Evolutionary conservation across 805 yeast species (phyloP).

Genomic region (Wickerhamiella brachini): DNA sequence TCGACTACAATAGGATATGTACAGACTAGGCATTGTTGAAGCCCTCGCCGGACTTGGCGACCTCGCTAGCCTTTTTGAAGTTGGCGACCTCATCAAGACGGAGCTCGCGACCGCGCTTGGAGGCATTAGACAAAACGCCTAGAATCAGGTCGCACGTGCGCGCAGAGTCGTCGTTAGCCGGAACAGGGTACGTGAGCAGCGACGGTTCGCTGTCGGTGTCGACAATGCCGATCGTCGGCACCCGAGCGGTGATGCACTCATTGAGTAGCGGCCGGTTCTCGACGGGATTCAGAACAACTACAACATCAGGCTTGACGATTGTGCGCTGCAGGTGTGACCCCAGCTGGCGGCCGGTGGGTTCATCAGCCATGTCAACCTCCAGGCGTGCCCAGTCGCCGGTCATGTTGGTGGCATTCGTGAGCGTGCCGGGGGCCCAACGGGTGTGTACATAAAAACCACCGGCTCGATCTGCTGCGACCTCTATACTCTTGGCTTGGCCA

Average conservation of each 20-base stretch:
- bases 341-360: conserved; percentile 47
- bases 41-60: conserved; percentile 13
- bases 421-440: conserved; percentile 91
- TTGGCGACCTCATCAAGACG: conserved; percentile 32
- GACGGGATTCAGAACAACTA: conserved; percentile 74
- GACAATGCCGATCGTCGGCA: conserved; percentile 87
- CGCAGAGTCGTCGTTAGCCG: conserved; percentile 86
- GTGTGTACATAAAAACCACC: conserved; percentile 69
- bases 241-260: conserved; percentile 69
- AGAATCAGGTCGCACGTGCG: conserved; percentile 67
- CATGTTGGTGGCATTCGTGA: conserved; percentile 70
- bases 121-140: conserved; percentile 79
- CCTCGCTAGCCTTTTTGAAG: conserved; percentile 21
- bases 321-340: conserved; percentile 32
- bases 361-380: conserved; percentile 65
- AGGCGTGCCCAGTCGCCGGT: conserved; percentile 45
- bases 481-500: conserved; percentile 61
- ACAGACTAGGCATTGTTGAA: conserved; percentile 4
- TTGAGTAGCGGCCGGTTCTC: conserved; percentile 68
- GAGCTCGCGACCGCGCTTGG: conserved; percentile 55
- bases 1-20: background rate
- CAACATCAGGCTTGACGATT: conserved; percentile 75
- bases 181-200: conserved; percentile 83
- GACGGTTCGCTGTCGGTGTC: conserved; percentile 92
- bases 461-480: conserved; percentile 63